These are phyloP conservation scores for Penicillium angulare DNA, from an alignment of 495 filamentous ascomycete genomes.

Conservation along the genomic window DNA sequence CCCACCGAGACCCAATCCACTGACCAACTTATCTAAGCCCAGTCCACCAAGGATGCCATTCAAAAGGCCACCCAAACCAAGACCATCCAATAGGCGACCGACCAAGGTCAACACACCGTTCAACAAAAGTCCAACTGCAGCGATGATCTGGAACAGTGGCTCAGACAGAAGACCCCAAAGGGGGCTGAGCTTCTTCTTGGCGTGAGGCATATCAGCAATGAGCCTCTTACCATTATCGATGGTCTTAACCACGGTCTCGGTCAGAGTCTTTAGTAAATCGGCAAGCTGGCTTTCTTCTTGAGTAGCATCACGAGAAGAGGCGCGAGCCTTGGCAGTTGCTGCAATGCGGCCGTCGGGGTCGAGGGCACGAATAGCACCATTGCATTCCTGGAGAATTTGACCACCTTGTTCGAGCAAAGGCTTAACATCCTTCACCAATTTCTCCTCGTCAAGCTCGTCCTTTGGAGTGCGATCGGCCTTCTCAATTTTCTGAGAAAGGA, in stretches of 20 bases:
- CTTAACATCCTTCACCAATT: conserved; percentile 79
- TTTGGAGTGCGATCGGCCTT: conserved; percentile 78
- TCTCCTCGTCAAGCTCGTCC: conserved; percentile 89
- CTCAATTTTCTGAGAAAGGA: conserved; percentile 63
- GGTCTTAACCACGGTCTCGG: conserved; percentile 62
- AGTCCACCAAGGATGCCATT: conserved; percentile 77
- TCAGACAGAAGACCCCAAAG: conserved; percentile 79
- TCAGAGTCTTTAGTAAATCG: conserved; percentile 75
- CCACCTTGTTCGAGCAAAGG: conserved; percentile 84
- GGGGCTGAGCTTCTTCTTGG: conserved; percentile 90
- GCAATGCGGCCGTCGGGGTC: conserved; percentile 87
- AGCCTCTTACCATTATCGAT: conserved; percentile 84
- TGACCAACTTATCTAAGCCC: conserved; percentile 75
- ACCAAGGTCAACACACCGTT: conserved; percentile 81
- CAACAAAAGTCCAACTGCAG: conserved; percentile 81
- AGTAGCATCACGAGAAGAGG: conserved; percentile 76
- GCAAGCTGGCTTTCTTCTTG: conserved; percentile 85
- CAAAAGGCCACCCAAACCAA: conserved; percentile 81
- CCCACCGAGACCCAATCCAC: conserved; percentile 66
- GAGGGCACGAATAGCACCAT: conserved; percentile 84
- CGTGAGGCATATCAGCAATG: conserved; percentile 87
- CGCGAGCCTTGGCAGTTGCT: conserved; percentile 80
- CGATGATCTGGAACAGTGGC: conserved; percentile 90
- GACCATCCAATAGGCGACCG: conserved; percentile 72
- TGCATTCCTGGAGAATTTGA: conserved; percentile 80